Evolutionary conservation across 2,329 filamentous ascomycete species (phyloP), one percentile per base, ranked within the genome.

Genomic region (Fusarium sarcochroum): DNA sequence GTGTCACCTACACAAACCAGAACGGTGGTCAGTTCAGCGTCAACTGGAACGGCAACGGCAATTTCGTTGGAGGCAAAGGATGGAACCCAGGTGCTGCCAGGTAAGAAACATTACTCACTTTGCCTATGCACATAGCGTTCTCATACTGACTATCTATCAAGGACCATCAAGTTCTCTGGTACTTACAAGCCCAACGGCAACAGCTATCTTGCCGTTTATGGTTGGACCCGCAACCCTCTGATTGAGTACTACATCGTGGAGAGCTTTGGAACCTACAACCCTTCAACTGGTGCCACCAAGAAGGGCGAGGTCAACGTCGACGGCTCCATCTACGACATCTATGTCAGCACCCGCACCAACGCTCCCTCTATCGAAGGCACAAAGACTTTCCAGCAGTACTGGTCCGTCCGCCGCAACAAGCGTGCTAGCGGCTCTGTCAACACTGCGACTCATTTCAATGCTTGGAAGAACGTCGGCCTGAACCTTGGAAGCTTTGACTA

Each of bases 381-480:
- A 30, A 65, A 71, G 45, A 86, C 83, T 51, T 86, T 87, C 73
- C 77, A 83, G 73, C 85, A 87, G 77, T 87, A 81, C 78, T 86
- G 82, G 84, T 84, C 81, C 20, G 82, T 87, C 20, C 81, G 85
- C 59, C 76, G 79, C 63, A 77, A 66, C 55, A 86, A 87, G 80
- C 80, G 85, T 48, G 78, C 80, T 23, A 78, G 80, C 53, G 86
- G 86, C 5, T 84, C 82, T 8, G 82, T 89, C 63, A 84, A 81
- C 37, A 80, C 80, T 3, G 77, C 74, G 23, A 83, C 81, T 66
- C 85, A 87, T 74, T 87, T 88, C 69, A 79, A 84, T 68, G 85
- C 85, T 9, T 88, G 86, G 86, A 74, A 75, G 20, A 77, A 78
- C 37, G 70, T 75, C n/a, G 85, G 86, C 5, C 75, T 87, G 74